A percentile compares a stretch with the other conserved stretches of the same genome.
Evolutionary conservation across 1,284 basidiomycete genomes (phyloP).

Genomic region (Pseudozyma sp.): DNA sequence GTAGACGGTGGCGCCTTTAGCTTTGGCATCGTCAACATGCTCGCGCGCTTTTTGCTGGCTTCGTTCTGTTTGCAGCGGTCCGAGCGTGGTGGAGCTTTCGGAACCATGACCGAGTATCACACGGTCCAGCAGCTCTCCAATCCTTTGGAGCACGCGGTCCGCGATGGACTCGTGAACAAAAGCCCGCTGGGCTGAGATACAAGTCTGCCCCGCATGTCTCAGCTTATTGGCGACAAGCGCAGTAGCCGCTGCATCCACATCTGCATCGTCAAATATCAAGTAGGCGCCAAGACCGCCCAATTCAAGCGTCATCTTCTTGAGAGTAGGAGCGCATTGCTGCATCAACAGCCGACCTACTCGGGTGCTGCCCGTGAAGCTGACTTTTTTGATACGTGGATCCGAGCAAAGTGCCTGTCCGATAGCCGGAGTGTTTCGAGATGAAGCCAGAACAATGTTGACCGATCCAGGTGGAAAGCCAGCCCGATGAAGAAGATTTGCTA

Average conservation of each 20-base stretch:
- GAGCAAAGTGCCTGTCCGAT: slow-evolving; percentile 77
- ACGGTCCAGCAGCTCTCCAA: slow-evolving; percentile 82
- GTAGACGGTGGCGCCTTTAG: slow-evolving; percentile 86
- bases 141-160: slow-evolving; percentile 83
- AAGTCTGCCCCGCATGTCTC: slow-evolving; percentile 90
- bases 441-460: slow-evolving; percentile 90
- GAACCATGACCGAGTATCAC: slow-evolving; percentile 95
- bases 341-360: slow-evolving; percentile 91
- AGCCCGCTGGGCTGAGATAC: slow-evolving; percentile 73
- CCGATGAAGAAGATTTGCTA: slow-evolving; percentile 83
- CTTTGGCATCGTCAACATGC: slow-evolving; percentile 87
- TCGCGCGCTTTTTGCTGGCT: slow-evolving; percentile 86
- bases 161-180: slow-evolving; percentile 77
- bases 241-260: slow-evolving; percentile 89
- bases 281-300: slow-evolving; percentile 85
- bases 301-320: slow-evolving; percentile 81
- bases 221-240: slow-evolving; percentile 90
- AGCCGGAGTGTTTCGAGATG: slow-evolving; percentile 76
- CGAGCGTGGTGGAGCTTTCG: slow-evolving; percentile 81
- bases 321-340: slow-evolving; percentile 81
- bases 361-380: slow-evolving; percentile 95
- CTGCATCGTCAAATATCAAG: slow-evolving; percentile 96
- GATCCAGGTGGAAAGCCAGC: slow-evolving; percentile 94
- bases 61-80: slow-evolving; percentile 88
- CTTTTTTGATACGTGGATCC: slow-evolving; percentile 79